These are phyloP conservation scores for Borealophlyctis nickersoniae DNA, from an alignment of 192 early-diverging fungal species.

Conservation along the genomic window DNA sequence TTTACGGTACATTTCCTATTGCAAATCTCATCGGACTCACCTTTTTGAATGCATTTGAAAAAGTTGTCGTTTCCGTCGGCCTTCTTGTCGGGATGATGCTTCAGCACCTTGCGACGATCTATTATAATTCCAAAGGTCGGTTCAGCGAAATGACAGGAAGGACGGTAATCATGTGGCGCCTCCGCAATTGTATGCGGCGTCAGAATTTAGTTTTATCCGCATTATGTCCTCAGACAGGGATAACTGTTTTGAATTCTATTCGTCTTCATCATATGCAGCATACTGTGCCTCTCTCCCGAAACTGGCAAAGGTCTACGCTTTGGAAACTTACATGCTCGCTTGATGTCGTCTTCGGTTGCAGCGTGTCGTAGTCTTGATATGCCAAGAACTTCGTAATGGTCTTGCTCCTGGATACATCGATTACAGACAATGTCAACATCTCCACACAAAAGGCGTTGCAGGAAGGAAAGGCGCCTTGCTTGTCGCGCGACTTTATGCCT, in stretches of 20 bases:
- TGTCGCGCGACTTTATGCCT: not conserved
- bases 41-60: constrained; percentile 98
- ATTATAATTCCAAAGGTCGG: no score
- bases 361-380: constrained; percentile 82
- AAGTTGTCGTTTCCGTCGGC: constrained; percentile 85
- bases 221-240: no score
- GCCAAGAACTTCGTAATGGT: constrained; percentile 95
- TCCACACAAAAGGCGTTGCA: no score
- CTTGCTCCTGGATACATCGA: constrained; percentile 57
- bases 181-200: no score
- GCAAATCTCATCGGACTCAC: constrained; percentile 10
- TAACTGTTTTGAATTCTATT: no score
- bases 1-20: not conserved
- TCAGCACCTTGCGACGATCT: constrained; percentile 88
- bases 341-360: constrained; percentile 92
- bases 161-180: no score
- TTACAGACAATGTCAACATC: not conserved
- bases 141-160: no score
- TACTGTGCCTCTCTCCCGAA: no score
- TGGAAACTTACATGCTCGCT: constrained; percentile 61
- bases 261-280: no score
- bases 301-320: no score
- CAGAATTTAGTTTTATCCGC: no score
- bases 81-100: constrained; percentile 99
- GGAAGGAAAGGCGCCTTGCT: no score